Conservation (phyloP, 2,329 filamentous ascomycete species). For the Didymella arachidicola region DNA sequence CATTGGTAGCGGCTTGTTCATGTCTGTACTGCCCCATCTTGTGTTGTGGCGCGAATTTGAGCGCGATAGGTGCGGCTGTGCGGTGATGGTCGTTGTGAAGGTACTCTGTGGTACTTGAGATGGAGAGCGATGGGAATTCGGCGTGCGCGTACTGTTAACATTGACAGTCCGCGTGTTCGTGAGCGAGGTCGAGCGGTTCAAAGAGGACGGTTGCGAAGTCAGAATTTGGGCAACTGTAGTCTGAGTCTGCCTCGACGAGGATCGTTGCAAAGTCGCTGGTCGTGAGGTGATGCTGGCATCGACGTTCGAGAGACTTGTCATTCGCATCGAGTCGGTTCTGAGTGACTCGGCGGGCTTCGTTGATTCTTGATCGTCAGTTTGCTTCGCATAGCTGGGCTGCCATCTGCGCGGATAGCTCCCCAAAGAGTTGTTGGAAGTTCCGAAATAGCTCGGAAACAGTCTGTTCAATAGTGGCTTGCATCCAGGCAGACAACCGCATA, state of each 20-base stretch:
- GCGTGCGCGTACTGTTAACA: conserved; percentile 4
- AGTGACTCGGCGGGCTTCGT: neutral
- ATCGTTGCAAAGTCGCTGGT: neutral
- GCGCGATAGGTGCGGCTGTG: conserved; percentile 10
- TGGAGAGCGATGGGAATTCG: conserved; percentile 1
- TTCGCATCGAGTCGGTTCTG: conserved; percentile 1
- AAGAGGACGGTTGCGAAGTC: neutral
- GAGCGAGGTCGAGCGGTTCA: conserved; percentile 4
- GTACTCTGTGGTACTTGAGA: conserved; percentile 6
- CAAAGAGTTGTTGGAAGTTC: conserved; percentile 14
- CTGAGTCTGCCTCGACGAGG: neutral
- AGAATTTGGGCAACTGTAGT: neutral
- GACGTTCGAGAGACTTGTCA: neutral
- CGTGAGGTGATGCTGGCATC: neutral
- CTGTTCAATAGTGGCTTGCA: conserved; percentile 43
- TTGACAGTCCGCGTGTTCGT: conserved; percentile 7
- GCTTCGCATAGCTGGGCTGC: conserved; percentile 13
- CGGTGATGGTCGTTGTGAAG: conserved; percentile 14
- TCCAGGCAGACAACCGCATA: conserved; percentile 44
- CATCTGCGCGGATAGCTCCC: conserved; percentile 15
- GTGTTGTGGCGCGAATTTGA: conserved; percentile 4
- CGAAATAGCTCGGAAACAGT: conserved; percentile 40
- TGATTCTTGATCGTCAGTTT: conserved; percentile 12
- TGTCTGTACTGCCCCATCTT: conserved; percentile 4
- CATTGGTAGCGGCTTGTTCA: conserved; percentile 15